phyloP scores from a whole-genome alignment of 2,329 filamentous ascomycete genomes.

The Aureobasidium mangrovei region DNA sequence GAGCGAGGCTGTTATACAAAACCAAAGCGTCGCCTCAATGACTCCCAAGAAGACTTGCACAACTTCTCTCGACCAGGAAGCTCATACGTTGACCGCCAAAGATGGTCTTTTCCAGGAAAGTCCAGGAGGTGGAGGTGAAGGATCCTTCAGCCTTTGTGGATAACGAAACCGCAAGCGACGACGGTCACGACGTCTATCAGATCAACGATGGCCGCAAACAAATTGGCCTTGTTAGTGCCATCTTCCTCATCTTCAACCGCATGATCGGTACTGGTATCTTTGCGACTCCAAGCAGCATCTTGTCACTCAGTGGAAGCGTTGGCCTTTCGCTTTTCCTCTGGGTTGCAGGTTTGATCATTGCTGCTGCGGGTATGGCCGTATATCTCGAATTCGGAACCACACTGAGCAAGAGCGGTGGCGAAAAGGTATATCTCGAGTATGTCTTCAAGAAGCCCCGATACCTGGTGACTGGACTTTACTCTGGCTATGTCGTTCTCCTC shows the following conservation, averaged over 20 bases:
- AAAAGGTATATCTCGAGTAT: slow-evolving; percentile 60
- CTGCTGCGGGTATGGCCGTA: slow-evolving; percentile 53
- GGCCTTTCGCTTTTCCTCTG: slow-evolving; percentile 56
- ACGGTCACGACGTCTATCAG: slow-evolving; percentile 13
- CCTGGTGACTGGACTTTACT: slow-evolving; percentile 52
- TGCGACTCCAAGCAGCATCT: slow-evolving; percentile 51
- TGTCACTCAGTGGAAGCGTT: slow-evolving; percentile 50
- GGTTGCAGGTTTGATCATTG: slow-evolving; percentile 54
- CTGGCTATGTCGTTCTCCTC: slow-evolving; percentile 53
- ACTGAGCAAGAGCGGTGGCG: slow-evolving; percentile 55
- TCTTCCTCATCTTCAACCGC: slow-evolving; percentile 55
- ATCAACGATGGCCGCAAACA: slow-evolving; percentile 24
- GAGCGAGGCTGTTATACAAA: slow-evolving; percentile 4
- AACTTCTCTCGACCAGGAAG: not conserved
- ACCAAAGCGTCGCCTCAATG: not conserved
- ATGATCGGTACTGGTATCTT: slow-evolving; percentile 62
- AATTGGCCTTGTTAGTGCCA: slow-evolving; percentile 47
- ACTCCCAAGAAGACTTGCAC: not conserved
- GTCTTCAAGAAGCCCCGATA: slow-evolving; percentile 54
- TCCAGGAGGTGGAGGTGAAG: slow-evolving; percentile 3
- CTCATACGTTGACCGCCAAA: not conserved
- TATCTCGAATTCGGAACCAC: slow-evolving; percentile 59
- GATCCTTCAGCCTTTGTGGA: slow-evolving; percentile 7
- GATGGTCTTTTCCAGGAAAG: slow-evolving; percentile 6
- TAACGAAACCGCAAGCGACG: slow-evolving; percentile 5